A percentile compares a stretch with the other conserved stretches of the same genome.
Conservation (phyloP, 164 flowering plant species). For the Umbellularia californica region DNA sequence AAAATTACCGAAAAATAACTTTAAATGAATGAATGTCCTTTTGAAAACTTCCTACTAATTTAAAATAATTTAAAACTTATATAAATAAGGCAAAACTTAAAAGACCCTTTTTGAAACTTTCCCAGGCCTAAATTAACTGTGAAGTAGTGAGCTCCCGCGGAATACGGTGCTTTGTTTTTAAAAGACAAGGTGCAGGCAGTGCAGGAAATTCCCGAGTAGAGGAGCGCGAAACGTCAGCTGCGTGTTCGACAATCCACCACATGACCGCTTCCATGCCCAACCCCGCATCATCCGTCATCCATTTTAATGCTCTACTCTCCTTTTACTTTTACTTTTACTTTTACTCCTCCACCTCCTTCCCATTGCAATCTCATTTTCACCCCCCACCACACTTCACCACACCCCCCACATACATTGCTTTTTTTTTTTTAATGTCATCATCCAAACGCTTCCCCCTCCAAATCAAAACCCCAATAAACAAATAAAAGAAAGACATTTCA, state of each 20-base stretch:
- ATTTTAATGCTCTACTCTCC: neutral
- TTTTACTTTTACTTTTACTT: too few relatives aligned
- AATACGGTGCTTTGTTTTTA: neutral
- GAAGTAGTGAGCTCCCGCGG: neutral
- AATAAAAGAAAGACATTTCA: neutral
- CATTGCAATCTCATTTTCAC: too few relatives aligned
- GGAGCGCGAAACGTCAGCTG: neutral
- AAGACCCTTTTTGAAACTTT: too few relatives aligned
- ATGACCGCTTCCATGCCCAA: neutral
- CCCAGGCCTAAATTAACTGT: too few relatives aligned
- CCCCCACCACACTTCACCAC: neutral
- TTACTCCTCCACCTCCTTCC: too few relatives aligned
- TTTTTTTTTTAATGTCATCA: neutral
- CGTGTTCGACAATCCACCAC: constrained; percentile 8
- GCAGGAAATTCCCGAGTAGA: neutral
- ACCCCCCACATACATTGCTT: too few relatives aligned
- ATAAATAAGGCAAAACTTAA: too few relatives aligned
- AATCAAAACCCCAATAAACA: neutral
- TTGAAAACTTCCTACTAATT: too few relatives aligned
- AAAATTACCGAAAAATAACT: too few relatives aligned
- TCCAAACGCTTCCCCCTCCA: neutral
- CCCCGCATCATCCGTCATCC: neutral
- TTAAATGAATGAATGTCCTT: too few relatives aligned
- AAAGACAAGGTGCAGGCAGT: neutral
- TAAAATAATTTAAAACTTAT: too few relatives aligned